Evolutionary conservation across 2,329 filamentous ascomycete genomes (phyloP).

Genomic region (Dactylellina haptotyla): DNA sequence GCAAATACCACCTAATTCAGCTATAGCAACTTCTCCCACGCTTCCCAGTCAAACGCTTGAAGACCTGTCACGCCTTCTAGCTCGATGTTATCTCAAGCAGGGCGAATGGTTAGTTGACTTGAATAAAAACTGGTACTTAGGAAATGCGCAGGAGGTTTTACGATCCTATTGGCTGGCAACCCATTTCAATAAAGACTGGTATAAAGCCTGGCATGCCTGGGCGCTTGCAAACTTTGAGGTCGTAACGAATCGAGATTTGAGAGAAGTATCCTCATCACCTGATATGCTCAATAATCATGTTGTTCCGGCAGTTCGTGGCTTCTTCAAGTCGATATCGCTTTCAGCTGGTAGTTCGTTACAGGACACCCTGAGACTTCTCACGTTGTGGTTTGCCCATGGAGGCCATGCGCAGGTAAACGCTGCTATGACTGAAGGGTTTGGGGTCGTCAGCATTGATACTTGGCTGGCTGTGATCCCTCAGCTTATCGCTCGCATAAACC

Average conservation of each 20-base stretch:
- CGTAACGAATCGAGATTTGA: slow-evolving; percentile 76
- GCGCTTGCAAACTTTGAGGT: slow-evolving; percentile 98
- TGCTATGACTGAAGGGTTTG: slow-evolving; percentile 88
- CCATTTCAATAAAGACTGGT: slow-evolving; percentile 92
- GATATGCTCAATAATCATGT: slow-evolving; percentile 84
- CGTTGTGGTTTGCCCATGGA: slow-evolving; percentile 95
- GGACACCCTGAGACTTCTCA: slow-evolving; percentile 90
- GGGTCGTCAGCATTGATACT: slow-evolving; percentile 92
- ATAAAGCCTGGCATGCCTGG: slow-evolving; percentile 99
- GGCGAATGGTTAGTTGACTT: slow-evolving; percentile 93
- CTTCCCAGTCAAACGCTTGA: slow-evolving; percentile 61
- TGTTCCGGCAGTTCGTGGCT: slow-evolving; percentile 91
- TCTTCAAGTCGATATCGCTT: slow-evolving; percentile 95
- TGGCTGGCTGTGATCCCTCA: slow-evolving; percentile 99
- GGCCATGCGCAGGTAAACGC: slow-evolving; percentile 86
- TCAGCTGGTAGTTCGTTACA: slow-evolving; percentile 93
- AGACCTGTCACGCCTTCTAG: slow-evolving; percentile 76
- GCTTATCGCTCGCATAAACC: slow-evolving; percentile 95
- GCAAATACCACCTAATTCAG: slow-evolving; percentile 33
- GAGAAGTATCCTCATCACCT: slow-evolving; percentile 67
- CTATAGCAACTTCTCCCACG: slow-evolving; percentile 48
- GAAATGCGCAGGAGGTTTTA: slow-evolving; percentile 86
- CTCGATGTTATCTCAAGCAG: slow-evolving; percentile 94
- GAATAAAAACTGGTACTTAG: slow-evolving; percentile 83
- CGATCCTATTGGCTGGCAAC: slow-evolving; percentile 92